phyloP scores from a whole-genome alignment of 140 eudicot genomes.

The Bidens hawaiensis region DNA sequence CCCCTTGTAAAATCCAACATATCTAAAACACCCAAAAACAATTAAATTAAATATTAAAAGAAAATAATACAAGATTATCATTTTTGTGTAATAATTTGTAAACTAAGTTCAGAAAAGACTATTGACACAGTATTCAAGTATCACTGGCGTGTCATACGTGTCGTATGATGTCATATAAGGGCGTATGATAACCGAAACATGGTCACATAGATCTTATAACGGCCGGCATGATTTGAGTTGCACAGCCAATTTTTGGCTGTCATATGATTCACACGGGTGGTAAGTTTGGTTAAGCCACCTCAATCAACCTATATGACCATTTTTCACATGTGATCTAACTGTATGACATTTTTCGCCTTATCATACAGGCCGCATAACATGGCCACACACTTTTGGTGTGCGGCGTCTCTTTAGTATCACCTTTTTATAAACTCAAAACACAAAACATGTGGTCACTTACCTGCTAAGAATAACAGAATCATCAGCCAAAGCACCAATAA shows the following conservation, averaged over 20 bases:
- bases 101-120: neutral
- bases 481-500: constrained; percentile 79
- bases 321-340: too few species aligned
- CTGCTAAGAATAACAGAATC: constrained; percentile 97
- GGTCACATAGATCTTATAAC: too few species aligned
- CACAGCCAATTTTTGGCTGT: neutral
- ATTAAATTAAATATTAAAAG: too few species aligned
- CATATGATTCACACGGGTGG: too few species aligned
- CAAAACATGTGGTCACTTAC: constrained; percentile 26
- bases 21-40: constrained; percentile 45
- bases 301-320: too few species aligned
- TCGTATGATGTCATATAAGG: neutral
- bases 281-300: too few species aligned
- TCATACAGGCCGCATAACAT: neutral
- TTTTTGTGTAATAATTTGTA: neutral
- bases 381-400: neutral
- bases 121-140: neutral
- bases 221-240: too few species aligned
- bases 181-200: neutral
- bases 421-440: neutral
- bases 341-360: neutral
- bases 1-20: constrained; percentile 89
- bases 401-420: too few species aligned
- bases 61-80: neutral
- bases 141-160: neutral